phyloP scores from a whole-genome alignment of 371 early-diverging fungal species.

The Mortierella polycephala region DNA sequence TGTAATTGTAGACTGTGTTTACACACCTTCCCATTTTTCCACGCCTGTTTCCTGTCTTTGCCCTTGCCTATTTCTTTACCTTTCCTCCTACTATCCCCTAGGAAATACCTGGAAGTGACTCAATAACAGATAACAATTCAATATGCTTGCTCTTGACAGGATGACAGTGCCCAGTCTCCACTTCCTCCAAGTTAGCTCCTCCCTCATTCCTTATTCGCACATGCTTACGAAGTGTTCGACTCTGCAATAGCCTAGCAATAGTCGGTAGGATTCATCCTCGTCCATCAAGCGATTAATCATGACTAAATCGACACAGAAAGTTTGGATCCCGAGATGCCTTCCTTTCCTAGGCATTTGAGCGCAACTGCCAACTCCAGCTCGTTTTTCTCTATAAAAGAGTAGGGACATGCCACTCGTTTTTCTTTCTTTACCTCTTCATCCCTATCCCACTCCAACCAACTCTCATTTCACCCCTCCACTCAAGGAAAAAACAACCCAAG shows the following conservation, averaged over 20 bases:
- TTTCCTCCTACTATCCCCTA: not conserved
- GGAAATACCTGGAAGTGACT: too few relatives aligned
- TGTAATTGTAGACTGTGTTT: conserved; percentile 1
- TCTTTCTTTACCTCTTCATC: conserved; percentile 1
- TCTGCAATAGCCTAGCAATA: not conserved
- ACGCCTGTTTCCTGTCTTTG: not conserved
- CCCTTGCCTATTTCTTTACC: not conserved
- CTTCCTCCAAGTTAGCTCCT: not conserved
- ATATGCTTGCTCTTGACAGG: not conserved
- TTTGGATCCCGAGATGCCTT: too few relatives aligned
- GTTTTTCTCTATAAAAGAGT: not conserved
- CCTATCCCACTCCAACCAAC: not conserved
- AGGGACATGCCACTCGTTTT: not conserved
- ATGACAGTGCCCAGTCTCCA: not conserved
- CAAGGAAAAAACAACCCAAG: not conserved
- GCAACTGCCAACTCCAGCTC: not conserved
- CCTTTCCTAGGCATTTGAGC: not conserved
- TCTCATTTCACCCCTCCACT: not conserved
- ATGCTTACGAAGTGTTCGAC: not conserved
- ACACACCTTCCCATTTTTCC: not conserved
- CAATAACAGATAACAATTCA: too few relatives aligned
- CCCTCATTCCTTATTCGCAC: not conserved
- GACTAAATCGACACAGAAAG: not conserved
- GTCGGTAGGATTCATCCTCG: not conserved
- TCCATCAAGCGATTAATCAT: not conserved